Evolutionary conservation across 1,139 yeast genomes (phyloP).

Genomic region (Yamadazyma triangularis): DNA sequence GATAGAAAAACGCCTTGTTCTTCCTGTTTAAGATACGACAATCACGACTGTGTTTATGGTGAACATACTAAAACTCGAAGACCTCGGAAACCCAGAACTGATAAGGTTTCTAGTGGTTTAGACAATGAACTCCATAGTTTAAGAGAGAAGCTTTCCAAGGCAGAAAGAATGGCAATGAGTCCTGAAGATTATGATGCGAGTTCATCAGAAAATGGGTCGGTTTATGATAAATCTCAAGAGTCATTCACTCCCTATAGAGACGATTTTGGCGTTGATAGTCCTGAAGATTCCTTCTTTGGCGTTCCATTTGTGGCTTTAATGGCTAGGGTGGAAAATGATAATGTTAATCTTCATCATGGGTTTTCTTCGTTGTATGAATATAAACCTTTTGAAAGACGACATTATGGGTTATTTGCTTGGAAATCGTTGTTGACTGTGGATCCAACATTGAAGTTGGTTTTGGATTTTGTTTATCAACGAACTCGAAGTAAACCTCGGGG

Average conservation of each 20-base stretch:
- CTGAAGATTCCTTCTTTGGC: neutral
- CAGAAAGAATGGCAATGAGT: neutral
- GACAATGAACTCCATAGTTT: neutral
- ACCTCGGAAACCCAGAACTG: neutral
- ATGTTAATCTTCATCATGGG: neutral
- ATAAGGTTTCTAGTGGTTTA: neutral
- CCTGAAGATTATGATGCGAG: neutral
- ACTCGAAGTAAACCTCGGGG: neutral
- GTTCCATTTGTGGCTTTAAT: neutral
- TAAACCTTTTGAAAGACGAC: slow-evolving; percentile 9
- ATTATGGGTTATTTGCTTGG: slow-evolving; percentile 35
- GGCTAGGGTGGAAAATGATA: neutral
- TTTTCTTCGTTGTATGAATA: neutral
- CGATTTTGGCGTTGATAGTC: neutral
- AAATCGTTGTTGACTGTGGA: slow-evolving; percentile 23
- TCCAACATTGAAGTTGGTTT: slow-evolving; percentile 2
- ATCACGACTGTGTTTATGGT: neutral
- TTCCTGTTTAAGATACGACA: neutral
- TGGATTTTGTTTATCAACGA: neutral
- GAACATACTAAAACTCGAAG: neutral
- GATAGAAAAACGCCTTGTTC: neutral
- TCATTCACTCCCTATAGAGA: too few relatives aligned
- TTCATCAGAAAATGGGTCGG: neutral
- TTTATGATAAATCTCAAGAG: too few relatives aligned
- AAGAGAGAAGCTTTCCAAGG: neutral